phyloP scores from a whole-genome alignment of 805 yeast genomes.

The Candida peoriensis region DNA sequence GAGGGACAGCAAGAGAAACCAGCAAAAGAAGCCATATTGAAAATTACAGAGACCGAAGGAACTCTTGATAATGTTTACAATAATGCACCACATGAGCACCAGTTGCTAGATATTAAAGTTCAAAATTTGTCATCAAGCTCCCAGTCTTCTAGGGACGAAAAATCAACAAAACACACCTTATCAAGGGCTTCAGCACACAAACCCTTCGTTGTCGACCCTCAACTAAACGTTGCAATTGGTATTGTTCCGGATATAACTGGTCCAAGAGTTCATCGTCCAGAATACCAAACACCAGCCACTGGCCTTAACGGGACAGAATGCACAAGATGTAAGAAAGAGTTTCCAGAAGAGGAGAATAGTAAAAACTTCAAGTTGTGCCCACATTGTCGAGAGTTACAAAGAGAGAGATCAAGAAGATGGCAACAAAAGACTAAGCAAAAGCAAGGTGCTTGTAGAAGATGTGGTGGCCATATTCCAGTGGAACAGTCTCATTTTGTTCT shows the following conservation, averaged over 20 bases:
- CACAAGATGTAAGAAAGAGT: conserved; percentile 56
- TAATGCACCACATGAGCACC: too few species aligned
- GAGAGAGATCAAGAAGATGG: conserved; percentile 62
- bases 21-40: background rate
- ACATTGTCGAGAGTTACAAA: conserved; percentile 60
- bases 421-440: conserved; percentile 55
- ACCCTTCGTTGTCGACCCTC: conserved; percentile 20
- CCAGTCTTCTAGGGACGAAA: background rate
- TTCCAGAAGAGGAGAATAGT: conserved; percentile 35
- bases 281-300: conserved; percentile 1
- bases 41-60: background rate
- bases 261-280: conserved; percentile 13
- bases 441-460: conserved; percentile 59
- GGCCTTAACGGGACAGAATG: conserved; percentile 28
- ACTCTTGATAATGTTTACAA: background rate
- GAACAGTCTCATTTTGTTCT: conserved; percentile 50
- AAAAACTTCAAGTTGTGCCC: conserved; percentile 50
- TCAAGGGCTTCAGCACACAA: conserved; percentile 7
- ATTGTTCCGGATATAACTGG: conserved; percentile 18
- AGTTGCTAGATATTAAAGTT: too few species aligned
- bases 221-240: conserved; percentile 21
- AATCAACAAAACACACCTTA: background rate
- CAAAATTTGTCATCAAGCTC: too few species aligned
- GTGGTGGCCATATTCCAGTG: conserved; percentile 50
- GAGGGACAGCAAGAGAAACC: conserved; percentile 3